phyloP scores from a whole-genome alignment of 2,329 filamentous ascomycete species.

The Colletotrichum noveboracense region DNA sequence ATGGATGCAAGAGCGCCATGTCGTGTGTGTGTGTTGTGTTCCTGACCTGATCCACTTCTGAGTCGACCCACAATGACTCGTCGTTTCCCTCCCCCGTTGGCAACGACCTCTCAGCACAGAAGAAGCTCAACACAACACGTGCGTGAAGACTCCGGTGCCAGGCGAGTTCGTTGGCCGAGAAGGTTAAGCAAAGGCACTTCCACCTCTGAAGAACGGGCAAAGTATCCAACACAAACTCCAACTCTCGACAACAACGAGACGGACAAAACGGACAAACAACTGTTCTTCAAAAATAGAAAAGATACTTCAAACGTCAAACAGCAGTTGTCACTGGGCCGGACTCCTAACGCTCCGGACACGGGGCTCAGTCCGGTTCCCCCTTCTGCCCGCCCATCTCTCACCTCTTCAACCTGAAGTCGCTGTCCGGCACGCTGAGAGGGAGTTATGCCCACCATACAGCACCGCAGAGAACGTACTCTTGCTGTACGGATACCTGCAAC shows the following conservation, averaged over 20 bases:
- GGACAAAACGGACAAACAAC: neutral
- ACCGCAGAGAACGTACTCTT: neutral
- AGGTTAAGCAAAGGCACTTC: neutral
- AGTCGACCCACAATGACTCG: constrained; percentile 5
- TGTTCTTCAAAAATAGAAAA: neutral
- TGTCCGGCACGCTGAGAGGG: neutral
- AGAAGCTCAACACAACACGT: neutral
- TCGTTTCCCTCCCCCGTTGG: neutral
- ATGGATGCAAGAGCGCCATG: neutral
- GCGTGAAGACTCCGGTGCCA: neutral
- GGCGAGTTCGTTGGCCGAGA: neutral
- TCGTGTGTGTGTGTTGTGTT: neutral
- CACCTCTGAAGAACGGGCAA: neutral
- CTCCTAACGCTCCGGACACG: neutral
- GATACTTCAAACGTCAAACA: neutral
- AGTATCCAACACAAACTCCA: neutral
- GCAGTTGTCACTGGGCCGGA: neutral
- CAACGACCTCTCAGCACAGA: neutral
- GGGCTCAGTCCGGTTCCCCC: neutral
- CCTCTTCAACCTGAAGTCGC: neutral
- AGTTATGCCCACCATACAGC: neutral
- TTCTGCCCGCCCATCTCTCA: neutral
- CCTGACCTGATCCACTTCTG: neutral
- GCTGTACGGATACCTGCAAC: neutral
- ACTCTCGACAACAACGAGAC: neutral